phyloP scores from a whole-genome alignment of 2,329 filamentous ascomycete species.

The Fusarium sp. region DNA sequence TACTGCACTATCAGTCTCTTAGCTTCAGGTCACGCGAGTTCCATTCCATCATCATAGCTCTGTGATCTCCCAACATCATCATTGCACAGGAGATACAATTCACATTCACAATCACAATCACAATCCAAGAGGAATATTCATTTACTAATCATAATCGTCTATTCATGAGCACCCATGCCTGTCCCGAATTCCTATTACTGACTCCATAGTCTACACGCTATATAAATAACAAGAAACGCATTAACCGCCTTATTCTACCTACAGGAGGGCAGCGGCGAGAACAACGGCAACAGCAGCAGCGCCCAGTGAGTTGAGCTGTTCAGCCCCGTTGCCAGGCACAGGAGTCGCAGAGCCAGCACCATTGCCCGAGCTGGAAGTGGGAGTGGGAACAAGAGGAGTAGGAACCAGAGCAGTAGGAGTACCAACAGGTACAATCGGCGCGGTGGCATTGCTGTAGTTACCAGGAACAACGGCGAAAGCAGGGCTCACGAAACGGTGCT shows the following conservation, averaged over 20 bases:
- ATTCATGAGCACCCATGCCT: conserved; percentile 3
- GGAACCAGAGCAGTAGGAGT: conserved; percentile 34
- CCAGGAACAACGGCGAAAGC: conserved; percentile 23
- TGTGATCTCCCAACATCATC: no score
- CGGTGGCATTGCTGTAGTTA: conserved; percentile 46
- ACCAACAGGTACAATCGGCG: conserved; percentile 12
- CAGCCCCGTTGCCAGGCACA: conserved; percentile 34
- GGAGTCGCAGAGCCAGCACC: conserved; percentile 25
- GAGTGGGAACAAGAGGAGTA: conserved; percentile 6
- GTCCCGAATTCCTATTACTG: conserved; percentile 2
- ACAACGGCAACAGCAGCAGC: conserved; percentile 52
- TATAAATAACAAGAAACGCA: conserved; percentile 14
- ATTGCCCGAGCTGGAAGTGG: conserved; percentile 47
- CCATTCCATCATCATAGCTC: neutral
- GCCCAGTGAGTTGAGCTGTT: conserved; percentile 51
- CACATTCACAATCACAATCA: neutral
- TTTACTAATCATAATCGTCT: conserved; percentile 7
- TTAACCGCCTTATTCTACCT: conserved; percentile 12
- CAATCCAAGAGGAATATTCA: neutral
- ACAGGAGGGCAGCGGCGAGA: conserved; percentile 52
- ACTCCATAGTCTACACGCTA: conserved; percentile 16
- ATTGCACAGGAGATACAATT: no score
- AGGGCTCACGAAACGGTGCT: conserved; percentile 29
- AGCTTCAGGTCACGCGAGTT: conserved; percentile 11
- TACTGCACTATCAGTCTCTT: neutral